Evolutionary conservation across 345 rosid species (phyloP).

Genomic region (Limnanthes douglasii): DNA sequence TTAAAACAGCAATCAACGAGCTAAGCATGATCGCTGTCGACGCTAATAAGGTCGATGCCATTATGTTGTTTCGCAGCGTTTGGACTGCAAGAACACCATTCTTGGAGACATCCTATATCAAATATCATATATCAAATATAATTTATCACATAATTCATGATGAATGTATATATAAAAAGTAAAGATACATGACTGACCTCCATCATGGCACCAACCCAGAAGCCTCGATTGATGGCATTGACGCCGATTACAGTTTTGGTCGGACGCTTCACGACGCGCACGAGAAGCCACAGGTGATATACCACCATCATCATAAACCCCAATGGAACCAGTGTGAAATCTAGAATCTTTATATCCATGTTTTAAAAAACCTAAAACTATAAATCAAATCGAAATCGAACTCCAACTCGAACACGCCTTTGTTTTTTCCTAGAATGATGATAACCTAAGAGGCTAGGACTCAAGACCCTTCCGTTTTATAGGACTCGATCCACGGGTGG

Average conservation of each 20-base stretch:
- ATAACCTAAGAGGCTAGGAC: too few relatives aligned
- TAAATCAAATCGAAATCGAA: neutral
- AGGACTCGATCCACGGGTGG: too few relatives aligned
- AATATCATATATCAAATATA: neutral
- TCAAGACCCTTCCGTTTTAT: too few relatives aligned
- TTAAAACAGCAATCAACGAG: slow-evolving; percentile 57
- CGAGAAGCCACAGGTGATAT: slow-evolving; percentile 70
- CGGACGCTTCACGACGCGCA: slow-evolving; percentile 41
- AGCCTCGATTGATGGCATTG: slow-evolving; percentile 71
- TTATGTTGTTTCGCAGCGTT: slow-evolving; percentile 76
- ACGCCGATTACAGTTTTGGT: slow-evolving; percentile 55
- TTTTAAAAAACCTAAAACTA: neutral
- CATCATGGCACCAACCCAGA: slow-evolving; percentile 91
- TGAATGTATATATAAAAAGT: neutral
- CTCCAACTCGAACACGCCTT: too few relatives aligned
- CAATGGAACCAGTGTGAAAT: slow-evolving; percentile 43
- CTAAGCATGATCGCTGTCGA: slow-evolving; percentile 76
- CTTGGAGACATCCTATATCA: slow-evolving; percentile 41
- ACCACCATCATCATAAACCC: slow-evolving; percentile 36
- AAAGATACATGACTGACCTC: slow-evolving; percentile 23
- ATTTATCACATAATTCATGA: neutral
- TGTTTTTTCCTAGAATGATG: too few relatives aligned
- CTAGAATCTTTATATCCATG: slow-evolving; percentile 43
- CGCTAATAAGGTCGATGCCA: slow-evolving; percentile 87
- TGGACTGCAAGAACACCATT: slow-evolving; percentile 89